Evolutionary conservation across 345 rosid genomes (phyloP), one percentile per base, ranked within the genome.

Genomic region (Jatropha curcas): DNA sequence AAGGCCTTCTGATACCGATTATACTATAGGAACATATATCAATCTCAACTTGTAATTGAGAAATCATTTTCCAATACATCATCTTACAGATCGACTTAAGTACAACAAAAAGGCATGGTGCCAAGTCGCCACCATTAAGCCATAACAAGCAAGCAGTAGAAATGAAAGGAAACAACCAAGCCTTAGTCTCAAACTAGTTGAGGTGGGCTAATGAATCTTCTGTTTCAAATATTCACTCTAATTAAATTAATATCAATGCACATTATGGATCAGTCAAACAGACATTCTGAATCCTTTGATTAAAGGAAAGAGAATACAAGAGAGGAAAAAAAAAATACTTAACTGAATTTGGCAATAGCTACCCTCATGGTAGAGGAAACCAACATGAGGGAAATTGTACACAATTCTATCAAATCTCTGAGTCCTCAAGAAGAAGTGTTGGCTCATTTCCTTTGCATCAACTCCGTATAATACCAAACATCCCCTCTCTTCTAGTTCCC

Each of bases 331-430:
- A 34, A 13, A 35, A 17, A 17, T 33, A 67, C 70, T 16, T 73
- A 78, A 78, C 85, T 75, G 80, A 72, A 82, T 78, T 45, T 82
- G 80, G 59, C 73, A 75, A 71, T 78, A 65, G 70, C 83, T 79
- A 35, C 10, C 56, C 66, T 79, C 81, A 9, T 30, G 81, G 67
- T 35, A 80, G 60, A 52, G 72, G 67, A 82, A 82, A 67, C 83
- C 86, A 51, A 77, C 79, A 70, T 80, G 83, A 67, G 86, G 86
- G 59, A 83, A 83, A 81, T 83, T 80, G 72, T 57, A 83, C 70
- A 80, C 55, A 35, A 83, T 77, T 22, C 83, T 72, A 67, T 80
- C 86, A 51, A 82, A 82, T 46, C 75, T 71, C 39, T 71, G 81
- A 11, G 81, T 77, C 41, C 64, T 74, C 61, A 83, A 71, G 59